Conservation (phyloP, 441 rosid genomes). For the Gossypium aridum region DNA sequence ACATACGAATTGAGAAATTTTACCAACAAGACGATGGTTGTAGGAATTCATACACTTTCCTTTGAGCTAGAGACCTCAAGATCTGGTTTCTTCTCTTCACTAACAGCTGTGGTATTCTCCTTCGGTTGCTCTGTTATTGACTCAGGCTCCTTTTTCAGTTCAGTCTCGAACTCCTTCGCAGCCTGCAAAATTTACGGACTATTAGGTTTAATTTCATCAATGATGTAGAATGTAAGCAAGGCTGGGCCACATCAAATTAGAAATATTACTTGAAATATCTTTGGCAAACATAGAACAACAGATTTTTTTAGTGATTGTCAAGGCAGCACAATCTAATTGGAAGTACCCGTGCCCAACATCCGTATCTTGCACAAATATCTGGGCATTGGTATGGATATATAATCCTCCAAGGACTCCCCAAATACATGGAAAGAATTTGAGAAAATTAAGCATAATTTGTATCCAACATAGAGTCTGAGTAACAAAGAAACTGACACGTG, state of each 20-base stretch:
- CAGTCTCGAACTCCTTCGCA: conserved; percentile 90
- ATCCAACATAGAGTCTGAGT: background rate
- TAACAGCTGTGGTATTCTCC: conserved; percentile 36
- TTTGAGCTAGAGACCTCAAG: conserved; percentile 51
- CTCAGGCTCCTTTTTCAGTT: conserved; percentile 78
- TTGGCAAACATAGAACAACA: background rate
- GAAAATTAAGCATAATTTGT: background rate
- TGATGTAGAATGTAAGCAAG: background rate
- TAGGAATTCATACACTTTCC: conserved; percentile 53
- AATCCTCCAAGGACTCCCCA: background rate
- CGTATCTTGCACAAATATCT: background rate
- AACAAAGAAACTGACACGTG: background rate
- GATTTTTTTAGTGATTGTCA: background rate
- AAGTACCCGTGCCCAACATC: background rate
- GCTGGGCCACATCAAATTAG: background rate
- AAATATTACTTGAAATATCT: background rate
- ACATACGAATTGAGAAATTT: background rate
- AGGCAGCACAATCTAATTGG: background rate
- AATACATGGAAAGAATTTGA: background rate
- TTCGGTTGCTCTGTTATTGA: conserved; percentile 32
- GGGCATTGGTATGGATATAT: background rate
- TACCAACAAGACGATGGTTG: conserved; percentile 11
- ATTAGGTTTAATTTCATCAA: background rate
- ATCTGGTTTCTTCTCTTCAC: conserved; percentile 47
- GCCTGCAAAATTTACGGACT: conserved; percentile 49